Evolutionary conservation across 768 basidiomycete species (phyloP), one percentile per base, ranked within the genome.

Genomic region (Mrakia gelida): DNA sequence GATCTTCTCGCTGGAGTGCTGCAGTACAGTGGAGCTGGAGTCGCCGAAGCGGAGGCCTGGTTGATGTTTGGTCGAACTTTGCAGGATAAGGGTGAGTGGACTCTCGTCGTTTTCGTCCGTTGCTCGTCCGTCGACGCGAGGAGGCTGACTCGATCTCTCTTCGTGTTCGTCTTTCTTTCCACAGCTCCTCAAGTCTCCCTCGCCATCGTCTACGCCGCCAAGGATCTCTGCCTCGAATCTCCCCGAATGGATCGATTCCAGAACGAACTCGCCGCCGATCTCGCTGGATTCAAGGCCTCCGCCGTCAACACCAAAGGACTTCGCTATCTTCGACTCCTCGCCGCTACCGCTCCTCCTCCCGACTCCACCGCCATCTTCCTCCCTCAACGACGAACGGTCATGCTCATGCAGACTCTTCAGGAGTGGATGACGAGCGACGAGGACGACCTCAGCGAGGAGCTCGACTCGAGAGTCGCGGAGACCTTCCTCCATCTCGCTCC

Each of bases 241-340:
- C 88, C 88, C 0, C 88, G 89, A 28, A 87, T 96, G 32, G 91
- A 92, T 80, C 88, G 93, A 28, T 92, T 91, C 82, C 89, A 95
- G 28, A 97, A 95, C 83, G 94, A 97, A 84, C 87, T 95, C 15
- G 95, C 96, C 0, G 91, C 93, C n/a, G 87, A 87, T 28, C 83
- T 95, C 6, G 85, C 92, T 0, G 92, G 91, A 32, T 86, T 97
- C 21, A 87, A 88, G 1, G 82, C 91, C 0, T 81, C 84, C 8
- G 88, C 89, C 63, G 90, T 90, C n/a, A 89, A 90, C 79, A 87
- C 87, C 0, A 88, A 89, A 15, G 95, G 94, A 0, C 85, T 96
- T 7, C 83, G 89, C 34, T 83, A 89, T 1, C 87, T 98, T 11
- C 88, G 91, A 15, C 87, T 90, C 34, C 87, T 98, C 26, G 87